A percentile compares a stretch with the other conserved stretches of the same genome.
Evolutionary conservation across 2,329 filamentous ascomycete species (phyloP).

Genomic region (Cordyceps pruinosa): DNA sequence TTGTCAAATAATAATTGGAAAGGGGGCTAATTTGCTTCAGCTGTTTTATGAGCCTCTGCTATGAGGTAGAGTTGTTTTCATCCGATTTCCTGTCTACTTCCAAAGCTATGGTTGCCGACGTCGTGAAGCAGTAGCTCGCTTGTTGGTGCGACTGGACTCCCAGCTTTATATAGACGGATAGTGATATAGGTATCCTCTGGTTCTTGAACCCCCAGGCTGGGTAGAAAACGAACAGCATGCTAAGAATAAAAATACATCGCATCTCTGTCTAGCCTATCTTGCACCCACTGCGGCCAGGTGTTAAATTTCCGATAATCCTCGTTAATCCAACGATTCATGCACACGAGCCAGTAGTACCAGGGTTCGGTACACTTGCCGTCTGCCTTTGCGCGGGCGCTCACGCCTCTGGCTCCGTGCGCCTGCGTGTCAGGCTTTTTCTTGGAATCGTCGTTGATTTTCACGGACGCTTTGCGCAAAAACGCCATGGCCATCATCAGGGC

Average conservation of each 20-base stretch:
- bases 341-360: slow-evolving; percentile 4
- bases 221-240: neutral
- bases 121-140: too few relatives aligned
- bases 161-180: too few relatives aligned
- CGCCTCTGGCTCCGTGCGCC: neutral
- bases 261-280: neutral
- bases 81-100: too few relatives aligned
- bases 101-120: too few relatives aligned
- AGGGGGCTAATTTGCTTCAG: too few relatives aligned
- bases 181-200: too few relatives aligned
- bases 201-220: too few relatives aligned
- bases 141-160: too few relatives aligned
- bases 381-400: neutral
- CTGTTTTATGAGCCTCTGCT: too few relatives aligned
- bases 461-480: neutral
- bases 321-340: slow-evolving; percentile 1
- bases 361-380: neutral
- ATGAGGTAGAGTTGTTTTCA: too few relatives aligned
- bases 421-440: neutral
- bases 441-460: neutral
- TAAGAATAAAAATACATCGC: neutral
- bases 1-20: too few relatives aligned
- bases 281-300: slow-evolving; percentile 3
- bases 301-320: neutral
- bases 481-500: slow-evolving; percentile 5